phyloP scores from a whole-genome alignment of 1,139 yeast genomes.

The Hyphopichia pseudoburtonii region DNA sequence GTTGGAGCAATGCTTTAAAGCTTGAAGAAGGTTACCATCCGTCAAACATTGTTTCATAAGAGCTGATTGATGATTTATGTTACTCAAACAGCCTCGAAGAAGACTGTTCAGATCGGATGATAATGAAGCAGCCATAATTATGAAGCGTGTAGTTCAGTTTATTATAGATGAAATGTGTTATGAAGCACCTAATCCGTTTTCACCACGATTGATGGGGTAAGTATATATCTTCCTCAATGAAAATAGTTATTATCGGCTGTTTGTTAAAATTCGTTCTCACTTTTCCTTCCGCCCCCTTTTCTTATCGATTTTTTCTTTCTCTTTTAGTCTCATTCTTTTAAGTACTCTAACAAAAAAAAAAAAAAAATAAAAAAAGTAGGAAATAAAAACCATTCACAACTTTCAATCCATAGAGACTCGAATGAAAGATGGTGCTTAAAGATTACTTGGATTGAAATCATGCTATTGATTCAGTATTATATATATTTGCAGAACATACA shows the following conservation, averaged over 20 bases:
- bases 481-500: too few species aligned
- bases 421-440: too few species aligned
- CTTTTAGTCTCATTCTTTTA: neutral
- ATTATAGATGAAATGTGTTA: neutral
- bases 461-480: too few species aligned
- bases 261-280: too few species aligned
- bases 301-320: neutral
- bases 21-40: constrained; percentile 75
- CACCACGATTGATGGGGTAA: too few species aligned
- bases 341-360: neutral
- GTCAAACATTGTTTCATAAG: constrained; percentile 79
- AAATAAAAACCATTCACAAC: neutral
- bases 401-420: too few species aligned
- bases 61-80: constrained; percentile 68
- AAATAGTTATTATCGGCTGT: too few species aligned
- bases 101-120: constrained; percentile 8
- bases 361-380: neutral
- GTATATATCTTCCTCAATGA: too few species aligned
- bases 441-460: too few species aligned
- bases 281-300: neutral
- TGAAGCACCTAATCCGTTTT: neutral
- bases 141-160: neutral
- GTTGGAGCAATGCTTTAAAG: constrained; percentile 83
- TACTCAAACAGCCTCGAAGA: constrained; percentile 53
- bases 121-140: too few species aligned